phyloP scores from a whole-genome alignment of 2,329 filamentous ascomycete species.

The Colletotrichum siamense region DNA sequence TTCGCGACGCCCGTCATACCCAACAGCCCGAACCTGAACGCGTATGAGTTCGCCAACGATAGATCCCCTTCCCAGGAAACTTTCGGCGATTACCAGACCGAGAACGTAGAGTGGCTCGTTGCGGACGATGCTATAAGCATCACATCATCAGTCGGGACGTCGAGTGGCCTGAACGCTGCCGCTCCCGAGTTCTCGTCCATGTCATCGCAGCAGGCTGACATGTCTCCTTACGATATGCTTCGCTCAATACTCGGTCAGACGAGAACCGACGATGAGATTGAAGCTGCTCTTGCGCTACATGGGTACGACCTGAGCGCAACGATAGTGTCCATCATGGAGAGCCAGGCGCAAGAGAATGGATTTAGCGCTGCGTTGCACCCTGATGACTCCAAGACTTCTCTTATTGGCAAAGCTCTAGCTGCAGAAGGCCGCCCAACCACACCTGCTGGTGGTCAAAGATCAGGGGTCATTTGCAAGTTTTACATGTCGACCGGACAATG shows the following conservation, averaged over 20 bases:
- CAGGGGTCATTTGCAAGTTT: conserved; percentile 94
- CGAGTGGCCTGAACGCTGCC: conserved; percentile 77
- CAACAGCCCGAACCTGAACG: conserved; percentile 91
- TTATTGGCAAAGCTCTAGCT: conserved; percentile 91
- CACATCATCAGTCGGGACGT: conserved; percentile 73
- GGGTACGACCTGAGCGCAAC: conserved; percentile 94
- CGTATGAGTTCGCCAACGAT: conserved; percentile 91
- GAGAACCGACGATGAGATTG: conserved; percentile 91
- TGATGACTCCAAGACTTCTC: conserved; percentile 67
- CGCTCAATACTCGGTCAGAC: conserved; percentile 91
- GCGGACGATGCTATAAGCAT: conserved; percentile 85
- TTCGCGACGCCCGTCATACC: conserved; percentile 90
- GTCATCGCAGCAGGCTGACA: conserved; percentile 76
- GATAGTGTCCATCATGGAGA: conserved; percentile 86
- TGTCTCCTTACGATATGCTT: conserved; percentile 98
- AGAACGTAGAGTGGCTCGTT: conserved; percentile 97
- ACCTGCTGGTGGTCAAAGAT: conserved; percentile 73
- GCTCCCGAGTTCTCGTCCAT: conserved; percentile 76
- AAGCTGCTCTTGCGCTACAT: conserved; percentile 85
- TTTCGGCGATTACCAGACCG: conserved; percentile 88
- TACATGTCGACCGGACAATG: conserved; percentile 96
- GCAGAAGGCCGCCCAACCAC: conserved; percentile 78
- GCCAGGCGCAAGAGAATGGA: conserved; percentile 55
- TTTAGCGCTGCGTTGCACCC: conserved; percentile 27
- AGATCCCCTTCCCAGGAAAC: conserved; percentile 81